These are phyloP conservation scores for Sporothrix mexicana DNA, from an alignment of 2,329 filamentous ascomycete genomes.

Conservation along the genomic window DNA sequence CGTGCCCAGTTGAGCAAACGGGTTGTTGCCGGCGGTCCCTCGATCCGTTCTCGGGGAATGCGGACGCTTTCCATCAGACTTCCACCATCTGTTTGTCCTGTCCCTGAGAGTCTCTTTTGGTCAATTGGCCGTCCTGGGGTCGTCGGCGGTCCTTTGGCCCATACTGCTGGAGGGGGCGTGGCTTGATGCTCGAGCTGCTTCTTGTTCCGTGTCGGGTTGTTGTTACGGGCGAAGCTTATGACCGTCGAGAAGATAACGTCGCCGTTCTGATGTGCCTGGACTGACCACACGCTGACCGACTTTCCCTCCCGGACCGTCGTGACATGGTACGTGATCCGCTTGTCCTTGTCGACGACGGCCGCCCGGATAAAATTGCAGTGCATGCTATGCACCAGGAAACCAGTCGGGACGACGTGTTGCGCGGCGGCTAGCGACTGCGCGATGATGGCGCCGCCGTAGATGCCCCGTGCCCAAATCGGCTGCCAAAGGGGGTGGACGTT, in stretches of 20 bases:
- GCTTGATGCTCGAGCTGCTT: constrained; percentile 19
- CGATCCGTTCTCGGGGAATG: not conserved
- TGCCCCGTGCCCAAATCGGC: constrained; percentile 33
- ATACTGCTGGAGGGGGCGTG: not conserved
- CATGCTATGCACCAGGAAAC: constrained; percentile 34
- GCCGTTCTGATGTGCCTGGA: constrained; percentile 21
- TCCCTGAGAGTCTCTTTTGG: not conserved
- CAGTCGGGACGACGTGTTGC: not conserved
- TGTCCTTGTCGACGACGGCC: not conserved
- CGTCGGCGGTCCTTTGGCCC: not conserved
- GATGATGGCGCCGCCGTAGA: constrained; percentile 32
- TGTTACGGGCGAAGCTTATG: constrained; percentile 25
- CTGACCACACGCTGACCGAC: not conserved
- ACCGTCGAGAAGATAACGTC: constrained; percentile 21
- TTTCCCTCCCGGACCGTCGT: constrained; percentile 26
- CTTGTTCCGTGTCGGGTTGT: not conserved
- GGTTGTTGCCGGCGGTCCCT: not conserved
- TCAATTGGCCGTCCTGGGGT: not conserved
- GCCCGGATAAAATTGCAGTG: constrained; percentile 33
- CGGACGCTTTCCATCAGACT: constrained; percentile 10
- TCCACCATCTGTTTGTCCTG: not conserved
- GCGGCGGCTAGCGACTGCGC: constrained; percentile 28
- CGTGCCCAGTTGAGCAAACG: constrained; percentile 19
- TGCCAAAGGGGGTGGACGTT: constrained; percentile 12
- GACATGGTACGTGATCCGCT: constrained; percentile 24